Evolutionary conservation across 306 rosid genomes (phyloP).

Genomic region (Rosa lucieae): DNA sequence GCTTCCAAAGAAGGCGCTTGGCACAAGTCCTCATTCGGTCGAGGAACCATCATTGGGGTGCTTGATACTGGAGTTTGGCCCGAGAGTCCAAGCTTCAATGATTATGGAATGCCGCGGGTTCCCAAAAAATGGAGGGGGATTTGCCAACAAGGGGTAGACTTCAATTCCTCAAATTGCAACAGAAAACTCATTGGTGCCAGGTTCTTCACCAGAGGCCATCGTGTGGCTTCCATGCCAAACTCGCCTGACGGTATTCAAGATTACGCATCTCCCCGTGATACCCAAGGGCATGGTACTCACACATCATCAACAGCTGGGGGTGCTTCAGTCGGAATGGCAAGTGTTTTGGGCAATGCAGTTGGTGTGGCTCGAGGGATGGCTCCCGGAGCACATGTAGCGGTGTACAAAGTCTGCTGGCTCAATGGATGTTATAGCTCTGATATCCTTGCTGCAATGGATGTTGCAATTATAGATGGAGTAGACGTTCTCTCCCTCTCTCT

Average conservation of each 20-base stretch:
- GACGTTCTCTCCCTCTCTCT: slow-evolving; percentile 83
- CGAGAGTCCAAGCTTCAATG: slow-evolving; percentile 82
- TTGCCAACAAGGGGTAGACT: slow-evolving; percentile 76
- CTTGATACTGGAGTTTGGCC: slow-evolving; percentile 98
- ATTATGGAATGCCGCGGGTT: slow-evolving; percentile 67
- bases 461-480: slow-evolving; percentile 77
- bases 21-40: slow-evolving; percentile 66
- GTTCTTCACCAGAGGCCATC: slow-evolving; percentile 77
- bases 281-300: slow-evolving; percentile 90
- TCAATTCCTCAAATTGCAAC: slow-evolving; percentile 70
- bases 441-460: slow-evolving; percentile 85
- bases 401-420: slow-evolving; percentile 89
- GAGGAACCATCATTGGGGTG: slow-evolving; percentile 74
- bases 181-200: slow-evolving; percentile 88
- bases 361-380: slow-evolving; percentile 94
- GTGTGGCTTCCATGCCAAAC: slow-evolving; percentile 40
- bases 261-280: slow-evolving; percentile 76
- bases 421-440: slow-evolving; percentile 92
- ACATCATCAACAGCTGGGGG: slow-evolving; percentile 88
- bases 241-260: slow-evolving; percentile 48
- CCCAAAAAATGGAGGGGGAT: slow-evolving; percentile 79
- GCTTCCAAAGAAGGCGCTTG: slow-evolving; percentile 47
- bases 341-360: slow-evolving; percentile 68
- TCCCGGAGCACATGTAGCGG: slow-evolving; percentile 78
- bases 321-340: slow-evolving; percentile 51